A percentile compares a stretch with the other conserved stretches of the same genome.
Conservation (phyloP, 345 rosid species). For the Brassica nigra region DNA sequence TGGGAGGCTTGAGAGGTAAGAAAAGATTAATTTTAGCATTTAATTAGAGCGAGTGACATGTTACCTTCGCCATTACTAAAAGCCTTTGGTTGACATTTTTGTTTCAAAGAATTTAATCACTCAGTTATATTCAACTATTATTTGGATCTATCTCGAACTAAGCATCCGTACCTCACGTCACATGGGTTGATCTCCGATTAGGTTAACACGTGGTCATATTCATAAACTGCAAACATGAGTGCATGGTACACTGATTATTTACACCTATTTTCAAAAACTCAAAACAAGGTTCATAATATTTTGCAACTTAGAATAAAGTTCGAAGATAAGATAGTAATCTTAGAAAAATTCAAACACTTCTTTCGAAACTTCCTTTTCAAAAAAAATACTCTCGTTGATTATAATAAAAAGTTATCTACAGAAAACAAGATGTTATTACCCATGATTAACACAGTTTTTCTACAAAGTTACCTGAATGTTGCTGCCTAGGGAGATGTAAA, state of each 20-base stretch:
- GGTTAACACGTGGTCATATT: conserved; percentile 13
- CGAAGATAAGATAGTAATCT: background rate
- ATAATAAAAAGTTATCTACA: background rate
- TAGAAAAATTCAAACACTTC: background rate
- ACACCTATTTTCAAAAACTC: background rate
- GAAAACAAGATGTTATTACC: background rate
- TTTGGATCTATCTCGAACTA: conserved; percentile 32
- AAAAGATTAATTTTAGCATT: conserved; percentile 4
- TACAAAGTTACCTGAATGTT: background rate
- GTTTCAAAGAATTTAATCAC: background rate
- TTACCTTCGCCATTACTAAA: conserved; percentile 2
- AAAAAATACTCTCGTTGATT: background rate
- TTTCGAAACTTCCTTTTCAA: background rate
- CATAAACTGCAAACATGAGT: background rate
- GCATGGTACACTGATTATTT: background rate
- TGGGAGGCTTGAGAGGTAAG: conserved; percentile 17
- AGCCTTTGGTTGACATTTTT: conserved; percentile 23
- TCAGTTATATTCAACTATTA: background rate
- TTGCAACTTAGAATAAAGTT: background rate
- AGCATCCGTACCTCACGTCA: conserved; percentile 21
- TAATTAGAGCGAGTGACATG: conserved; percentile 16
- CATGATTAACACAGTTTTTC: background rate
- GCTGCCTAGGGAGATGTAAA: background rate
- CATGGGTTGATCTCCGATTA: conserved; percentile 20
- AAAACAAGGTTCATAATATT: background rate